Evolutionary conservation across 306 rosid genomes (phyloP), one percentile per base, ranked within the genome.

Genomic region (Alnus rubra): DNA sequence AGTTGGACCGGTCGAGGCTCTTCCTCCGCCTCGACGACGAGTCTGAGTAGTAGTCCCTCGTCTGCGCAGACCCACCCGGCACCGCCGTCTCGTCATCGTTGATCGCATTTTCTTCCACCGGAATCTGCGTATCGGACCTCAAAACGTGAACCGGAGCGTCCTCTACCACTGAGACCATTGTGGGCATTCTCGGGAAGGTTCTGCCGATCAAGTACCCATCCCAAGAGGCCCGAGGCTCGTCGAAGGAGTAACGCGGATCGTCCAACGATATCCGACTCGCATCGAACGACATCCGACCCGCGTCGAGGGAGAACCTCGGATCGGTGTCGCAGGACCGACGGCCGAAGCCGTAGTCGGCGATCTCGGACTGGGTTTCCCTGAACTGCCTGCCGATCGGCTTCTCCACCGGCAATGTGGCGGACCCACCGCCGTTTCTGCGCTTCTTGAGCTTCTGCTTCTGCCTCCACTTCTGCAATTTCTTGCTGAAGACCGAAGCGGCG

Each of bases 181-280:
- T 87, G 16, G 99, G 99, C 97, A 95, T 87, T 76, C 97, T 91
- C 0, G 92, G 89, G 62, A 91, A 84, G 0, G 94, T 83, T 54
- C 88, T 86, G 7, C 96, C 94, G 2, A 89, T 86, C 18, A 95
- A 76, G 76, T 95, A 79, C 14, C 99, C 99, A 63, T 95, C 99
- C 99, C 99, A 95, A 2, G 99, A 95, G 4, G 99, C 99, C 9
- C 99, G 81, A 2, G 99, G 98, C 82, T 95, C 99, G 4, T 95
- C 99, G 8, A 95, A 90, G 7, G 98, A 94, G 81, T 90, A 88
- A 0, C 98, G 86, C n/a, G 98, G 88, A 82, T 94, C 97, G 35
- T 95, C 99, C 28, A 92, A 87, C 7, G 98, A 94, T 18, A 94
- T 85, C 79, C 98, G 76, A 4, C 89, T 93, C 2, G 92, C 89